Base-by-base conservation (phyloP, 2,329 filamentous ascomycete genomes). In the Arthrinium puccinioides region DNA sequence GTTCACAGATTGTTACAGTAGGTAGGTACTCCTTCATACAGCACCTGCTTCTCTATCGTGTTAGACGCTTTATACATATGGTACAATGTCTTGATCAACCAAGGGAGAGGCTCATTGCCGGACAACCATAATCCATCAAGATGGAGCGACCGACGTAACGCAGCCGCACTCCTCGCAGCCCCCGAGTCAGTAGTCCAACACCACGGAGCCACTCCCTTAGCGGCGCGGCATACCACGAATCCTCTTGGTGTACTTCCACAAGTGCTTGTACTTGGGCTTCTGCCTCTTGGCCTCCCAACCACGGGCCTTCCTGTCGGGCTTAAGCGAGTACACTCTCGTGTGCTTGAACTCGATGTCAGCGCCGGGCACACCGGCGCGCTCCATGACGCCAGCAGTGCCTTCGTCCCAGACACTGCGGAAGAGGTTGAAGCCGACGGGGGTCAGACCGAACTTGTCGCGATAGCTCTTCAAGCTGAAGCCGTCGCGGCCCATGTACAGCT, bases 341-440 rank as follows among this genome's bases (percentile, higher is more conserved):
- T 79, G 78, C 67, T 85, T 86, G 62, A 94, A 86, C 66, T 96
- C 87, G 45, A 96, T 59, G 53, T 94, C 82, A 41, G 80, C 79
- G 32, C 87, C 87, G 20, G 78, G 73, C 44, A 94, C 44, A 94
- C 76, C 79, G 49, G 84, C 76, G 51, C 85, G 76, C 55, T 79
- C 70, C 90, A 98, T 96, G 45, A 98, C 87, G 35, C 69, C 79
- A n/a, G 77, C 79, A 37, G 86, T 98, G 51, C 76, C 78, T 42
- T 92, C 85, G 60, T 98, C 92, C 87, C 89, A 97, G 47, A 84
- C 67, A 42, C 79, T 82, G 48, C 92, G 80, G 79, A 97, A 98
- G 51, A 98, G 67, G 56, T 80, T 86, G 51, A 87, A 84, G 29
- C 89, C 89, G 41, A 96, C 79, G 7, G 89, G 77, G 41, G 69